Percentiles rank a stretch among this genome's conserved stretches.
Conservation (phyloP, 192 early-diverging fungal species). For the Coemansia sp. region DNA sequence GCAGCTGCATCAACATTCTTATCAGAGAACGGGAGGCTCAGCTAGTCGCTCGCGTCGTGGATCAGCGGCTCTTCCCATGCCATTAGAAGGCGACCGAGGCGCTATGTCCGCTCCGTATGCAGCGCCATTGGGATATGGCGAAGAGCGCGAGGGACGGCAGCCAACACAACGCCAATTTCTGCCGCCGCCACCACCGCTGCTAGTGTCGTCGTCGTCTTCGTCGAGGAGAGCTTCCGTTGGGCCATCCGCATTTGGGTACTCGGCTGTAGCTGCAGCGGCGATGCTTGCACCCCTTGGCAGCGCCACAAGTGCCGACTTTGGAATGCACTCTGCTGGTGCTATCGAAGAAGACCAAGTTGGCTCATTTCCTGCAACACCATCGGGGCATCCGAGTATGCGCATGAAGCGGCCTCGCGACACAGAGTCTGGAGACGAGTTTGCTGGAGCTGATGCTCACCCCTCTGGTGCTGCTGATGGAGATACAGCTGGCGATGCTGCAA, state of each 20-base stretch:
- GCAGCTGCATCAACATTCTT: not conserved
- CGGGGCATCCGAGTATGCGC: slow-evolving; percentile 13
- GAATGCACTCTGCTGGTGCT: not conserved
- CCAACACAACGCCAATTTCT: not conserved
- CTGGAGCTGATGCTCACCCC: not conserved
- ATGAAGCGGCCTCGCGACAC: slow-evolving; percentile 25
- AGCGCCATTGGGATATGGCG: not conserved
- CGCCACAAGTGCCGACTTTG: not conserved
- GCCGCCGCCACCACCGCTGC: not conserved
- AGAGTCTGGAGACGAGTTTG: slow-evolving; percentile 12
- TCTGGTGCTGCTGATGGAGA: not conserved
- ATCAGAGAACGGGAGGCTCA: not conserved
- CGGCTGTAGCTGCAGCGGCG: slow-evolving; percentile 1
- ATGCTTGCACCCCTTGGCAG: not conserved
- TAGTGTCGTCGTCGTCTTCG: not conserved
- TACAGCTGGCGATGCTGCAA: not conserved
- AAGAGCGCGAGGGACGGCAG: not conserved
- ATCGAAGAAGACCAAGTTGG: not conserved
- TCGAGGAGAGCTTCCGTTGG: slow-evolving; percentile 2
- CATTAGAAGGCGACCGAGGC: not conserved
- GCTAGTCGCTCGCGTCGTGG: not conserved
- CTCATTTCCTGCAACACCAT: not conserved
- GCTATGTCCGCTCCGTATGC: not conserved
- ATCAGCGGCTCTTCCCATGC: not conserved
- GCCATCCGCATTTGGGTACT: slow-evolving; percentile 17